Conservation (phyloP, 2,329 filamentous ascomycete species). For the Xylaria sp. region DNA sequence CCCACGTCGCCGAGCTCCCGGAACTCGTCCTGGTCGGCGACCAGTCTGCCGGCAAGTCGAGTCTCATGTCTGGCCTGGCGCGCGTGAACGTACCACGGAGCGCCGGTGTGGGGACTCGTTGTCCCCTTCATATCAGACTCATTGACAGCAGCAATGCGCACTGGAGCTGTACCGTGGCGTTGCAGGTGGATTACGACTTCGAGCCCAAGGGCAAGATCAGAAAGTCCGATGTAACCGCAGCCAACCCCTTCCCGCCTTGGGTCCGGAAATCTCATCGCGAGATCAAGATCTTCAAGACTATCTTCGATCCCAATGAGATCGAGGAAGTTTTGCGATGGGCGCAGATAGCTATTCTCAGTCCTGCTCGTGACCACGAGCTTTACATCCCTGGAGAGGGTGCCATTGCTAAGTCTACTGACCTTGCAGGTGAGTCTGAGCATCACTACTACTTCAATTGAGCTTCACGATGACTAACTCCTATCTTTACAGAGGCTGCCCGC, state of each 20-base stretch:
- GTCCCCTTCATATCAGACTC: slow-evolving; percentile 73
- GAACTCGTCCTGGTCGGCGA: slow-evolving; percentile 81
- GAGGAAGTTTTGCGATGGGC: slow-evolving; percentile 66
- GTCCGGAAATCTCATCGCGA: slow-evolving; percentile 40
- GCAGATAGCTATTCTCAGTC: slow-evolving; percentile 72
- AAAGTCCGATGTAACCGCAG: slow-evolving; percentile 43
- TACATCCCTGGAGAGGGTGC: slow-evolving; percentile 50
- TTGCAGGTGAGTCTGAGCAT: slow-evolving; percentile 27
- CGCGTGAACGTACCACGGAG: slow-evolving; percentile 56
- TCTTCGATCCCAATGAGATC: slow-evolving; percentile 57
- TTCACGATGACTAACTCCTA: not conserved
- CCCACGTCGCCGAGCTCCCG: slow-evolving; percentile 64
- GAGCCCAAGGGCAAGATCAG: slow-evolving; percentile 38
- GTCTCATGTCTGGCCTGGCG: slow-evolving; percentile 41
- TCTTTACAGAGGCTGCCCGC: slow-evolving; percentile 31
- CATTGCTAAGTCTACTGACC: slow-evolving; percentile 35
- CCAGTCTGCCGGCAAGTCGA: slow-evolving; percentile 79
- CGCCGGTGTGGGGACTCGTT: slow-evolving; percentile 60
- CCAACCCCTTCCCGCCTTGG: slow-evolving; percentile 63
- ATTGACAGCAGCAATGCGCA: slow-evolving; percentile 47
- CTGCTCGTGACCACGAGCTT: slow-evolving; percentile 44
- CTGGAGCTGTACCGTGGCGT: slow-evolving; percentile 64
- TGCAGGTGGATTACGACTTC: slow-evolving; percentile 62
- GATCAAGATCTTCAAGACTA: slow-evolving; percentile 56
- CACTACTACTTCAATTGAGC: not conserved